These are phyloP conservation scores for Monilinia vaccinii-corymbosi DNA, from an alignment of 2,329 filamentous ascomycete genomes.

Conservation along the genomic window DNA sequence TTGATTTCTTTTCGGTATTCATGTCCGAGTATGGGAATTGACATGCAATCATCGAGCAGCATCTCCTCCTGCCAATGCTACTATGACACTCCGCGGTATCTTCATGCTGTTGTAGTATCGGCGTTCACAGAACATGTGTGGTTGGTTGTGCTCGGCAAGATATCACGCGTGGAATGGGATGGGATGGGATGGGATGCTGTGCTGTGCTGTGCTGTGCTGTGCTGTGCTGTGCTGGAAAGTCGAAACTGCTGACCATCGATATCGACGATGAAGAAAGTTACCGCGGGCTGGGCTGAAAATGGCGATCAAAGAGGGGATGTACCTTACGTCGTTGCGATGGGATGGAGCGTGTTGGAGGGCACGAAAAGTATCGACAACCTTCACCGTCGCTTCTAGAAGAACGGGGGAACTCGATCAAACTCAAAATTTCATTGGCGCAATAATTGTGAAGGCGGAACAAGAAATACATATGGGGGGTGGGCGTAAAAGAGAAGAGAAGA, in stretches of 20 bases:
- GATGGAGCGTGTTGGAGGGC: neutral
- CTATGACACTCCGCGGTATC: neutral
- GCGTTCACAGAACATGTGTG: neutral
- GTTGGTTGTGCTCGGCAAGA: neutral
- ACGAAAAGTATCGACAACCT: neutral
- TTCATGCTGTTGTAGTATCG: neutral
- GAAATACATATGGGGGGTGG: neutral
- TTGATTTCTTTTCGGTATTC: neutral
- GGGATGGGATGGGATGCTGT: neutral
- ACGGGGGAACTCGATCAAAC: neutral
- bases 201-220: no score
- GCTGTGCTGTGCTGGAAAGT: neutral
- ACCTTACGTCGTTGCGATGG: neutral
- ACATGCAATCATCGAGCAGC: neutral
- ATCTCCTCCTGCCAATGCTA: neutral
- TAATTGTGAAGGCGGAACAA: neutral
- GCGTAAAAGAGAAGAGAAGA: neutral
- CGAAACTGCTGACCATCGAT: neutral
- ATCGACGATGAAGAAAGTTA: neutral
- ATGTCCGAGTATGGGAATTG: slow-evolving; percentile 1
- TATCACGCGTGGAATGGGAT: neutral
- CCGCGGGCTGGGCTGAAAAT: slow-evolving; percentile 1
- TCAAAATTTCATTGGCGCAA: neutral
- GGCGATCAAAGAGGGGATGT: neutral
- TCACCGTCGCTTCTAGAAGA: neutral